These are phyloP conservation scores for Lathyrus tuberosus DNA, from an alignment of 306 rosid species.

Conservation along the genomic window DNA sequence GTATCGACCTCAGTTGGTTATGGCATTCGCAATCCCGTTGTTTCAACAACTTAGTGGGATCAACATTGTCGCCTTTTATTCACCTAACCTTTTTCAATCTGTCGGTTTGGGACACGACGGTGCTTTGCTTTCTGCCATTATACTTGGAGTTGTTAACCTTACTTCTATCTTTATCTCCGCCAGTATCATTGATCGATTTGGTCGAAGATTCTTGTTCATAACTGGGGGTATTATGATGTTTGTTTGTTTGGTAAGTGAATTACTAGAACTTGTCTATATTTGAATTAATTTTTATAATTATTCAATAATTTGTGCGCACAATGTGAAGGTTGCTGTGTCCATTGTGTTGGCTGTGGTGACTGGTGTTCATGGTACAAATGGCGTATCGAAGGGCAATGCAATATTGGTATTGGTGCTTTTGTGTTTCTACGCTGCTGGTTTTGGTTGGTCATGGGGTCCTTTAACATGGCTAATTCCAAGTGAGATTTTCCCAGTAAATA, in stretches of 20 bases:
- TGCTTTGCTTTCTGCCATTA: slow-evolving; percentile 55
- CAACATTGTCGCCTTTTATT: slow-evolving; percentile 65
- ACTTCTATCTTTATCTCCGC: slow-evolving; percentile 51
- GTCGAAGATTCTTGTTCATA: slow-evolving; percentile 63
- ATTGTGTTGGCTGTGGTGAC: background rate
- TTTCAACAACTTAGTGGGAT: slow-evolving; percentile 71
- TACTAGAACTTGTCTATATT: background rate
- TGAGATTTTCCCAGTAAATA: slow-evolving; percentile 69
- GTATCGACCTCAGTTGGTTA: slow-evolving; percentile 67
- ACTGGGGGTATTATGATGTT: slow-evolving; percentile 66
- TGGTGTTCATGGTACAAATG: background rate
- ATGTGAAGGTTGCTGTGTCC: background rate
- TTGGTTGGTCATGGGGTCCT: slow-evolving; percentile 86
- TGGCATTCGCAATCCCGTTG: slow-evolving; percentile 54
- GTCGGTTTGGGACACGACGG: slow-evolving; percentile 62
- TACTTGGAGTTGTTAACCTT: slow-evolving; percentile 61
- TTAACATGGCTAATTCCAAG: slow-evolving; percentile 70
- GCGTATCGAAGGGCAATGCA: background rate
- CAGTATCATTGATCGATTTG: slow-evolving; percentile 60
- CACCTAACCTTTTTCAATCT: slow-evolving; percentile 69
- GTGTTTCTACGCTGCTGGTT: slow-evolving; percentile 63
- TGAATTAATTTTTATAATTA: background rate
- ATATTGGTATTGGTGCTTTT: slow-evolving; percentile 35
- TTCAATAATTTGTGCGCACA: background rate
- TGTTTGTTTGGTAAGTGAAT: slow-evolving; percentile 34